Percentiles rank a stretch among this genome's conserved stretches.
phyloP scores from a whole-genome alignment of 2,329 filamentous ascomycete genomes.

The Calonectria hawksworthii region DNA sequence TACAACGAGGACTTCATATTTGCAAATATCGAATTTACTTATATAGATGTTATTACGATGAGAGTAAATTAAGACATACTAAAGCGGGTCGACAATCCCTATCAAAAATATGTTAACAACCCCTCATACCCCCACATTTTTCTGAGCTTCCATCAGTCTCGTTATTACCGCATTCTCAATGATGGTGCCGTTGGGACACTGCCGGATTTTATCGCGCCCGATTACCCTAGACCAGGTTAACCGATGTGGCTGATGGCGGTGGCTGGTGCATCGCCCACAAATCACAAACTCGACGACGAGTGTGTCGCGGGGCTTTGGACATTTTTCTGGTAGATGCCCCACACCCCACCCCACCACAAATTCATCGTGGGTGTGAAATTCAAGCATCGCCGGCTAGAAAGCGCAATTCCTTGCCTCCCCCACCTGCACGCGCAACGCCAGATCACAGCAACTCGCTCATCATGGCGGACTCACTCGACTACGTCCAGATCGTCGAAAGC shows the following conservation, averaged over 20 bases:
- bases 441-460: conserved; percentile 39
- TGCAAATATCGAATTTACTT: neutral
- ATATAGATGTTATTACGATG: neutral
- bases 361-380: conserved; percentile 54
- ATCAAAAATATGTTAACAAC: neutral
- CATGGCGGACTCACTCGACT: conserved; percentile 69
- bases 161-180: neutral
- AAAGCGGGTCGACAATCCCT: neutral
- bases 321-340: conserved; percentile 46
- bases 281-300: conserved; percentile 15
- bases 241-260: conserved; percentile 37
- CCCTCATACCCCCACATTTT: neutral
- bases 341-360: conserved; percentile 59
- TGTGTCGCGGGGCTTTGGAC: conserved; percentile 47
- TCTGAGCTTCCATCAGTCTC: neutral
- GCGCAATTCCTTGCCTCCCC: conserved; percentile 39
- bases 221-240: conserved; percentile 23
- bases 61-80: neutral
- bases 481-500: conserved; percentile 76
- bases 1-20: neutral
- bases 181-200: neutral
- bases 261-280: conserved; percentile 41
- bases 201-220: neutral
- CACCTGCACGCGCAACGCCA: conserved; percentile 30
- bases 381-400: conserved; percentile 45